Percentiles rank a stretch among this genome's conserved stretches.
These are phyloP conservation scores for Saturnispora bothae DNA, from an alignment of 805 yeast genomes.

Conservation along the genomic window DNA sequence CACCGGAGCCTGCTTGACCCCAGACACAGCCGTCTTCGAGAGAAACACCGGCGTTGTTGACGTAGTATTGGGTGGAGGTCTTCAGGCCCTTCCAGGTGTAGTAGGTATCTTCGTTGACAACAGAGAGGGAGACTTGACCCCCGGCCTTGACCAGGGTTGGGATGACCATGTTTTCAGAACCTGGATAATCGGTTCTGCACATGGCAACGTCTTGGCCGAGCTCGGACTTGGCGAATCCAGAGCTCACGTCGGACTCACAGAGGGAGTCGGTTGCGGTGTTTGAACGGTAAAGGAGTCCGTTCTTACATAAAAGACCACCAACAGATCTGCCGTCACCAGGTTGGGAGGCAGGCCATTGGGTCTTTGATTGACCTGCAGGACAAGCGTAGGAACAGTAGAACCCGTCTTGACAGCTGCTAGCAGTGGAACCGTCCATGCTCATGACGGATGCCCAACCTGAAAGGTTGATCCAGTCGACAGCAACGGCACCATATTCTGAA, in stretches of 20 bases:
- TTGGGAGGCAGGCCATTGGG: constrained; percentile 66
- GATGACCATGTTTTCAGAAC: constrained; percentile 70
- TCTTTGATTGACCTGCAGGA: constrained; percentile 71
- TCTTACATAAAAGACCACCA: constrained; percentile 57
- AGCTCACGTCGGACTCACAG: constrained; percentile 55
- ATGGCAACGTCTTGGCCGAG: constrained; percentile 45
- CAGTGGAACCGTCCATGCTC: constrained; percentile 29
- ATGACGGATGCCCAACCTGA: constrained; percentile 67
- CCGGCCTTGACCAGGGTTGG: constrained; percentile 58
- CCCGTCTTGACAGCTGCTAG: constrained; percentile 52
- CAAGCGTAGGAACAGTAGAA: constrained; percentile 71
- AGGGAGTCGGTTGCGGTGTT: constrained; percentile 40
- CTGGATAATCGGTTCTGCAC: constrained; percentile 75
- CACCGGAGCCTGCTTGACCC: constrained; percentile 48
- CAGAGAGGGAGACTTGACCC: constrained; percentile 40
- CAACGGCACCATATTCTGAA: constrained; percentile 54
- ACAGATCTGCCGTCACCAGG: constrained; percentile 61
- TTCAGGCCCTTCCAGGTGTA: constrained; percentile 51
- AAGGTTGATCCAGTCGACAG: constrained; percentile 44
- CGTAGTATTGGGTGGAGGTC: constrained; percentile 68
- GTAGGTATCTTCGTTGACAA: constrained; percentile 50
- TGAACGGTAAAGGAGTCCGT: constrained; percentile 52
- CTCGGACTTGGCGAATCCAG: constrained; percentile 45
- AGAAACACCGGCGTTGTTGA: constrained; percentile 66
- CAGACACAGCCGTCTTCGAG: constrained; percentile 61